Percentiles rank a stretch among this genome's conserved stretches.
phyloP scores from a whole-genome alignment of 2,329 filamentous ascomycete genomes.

The Epichloe typhina region DNA sequence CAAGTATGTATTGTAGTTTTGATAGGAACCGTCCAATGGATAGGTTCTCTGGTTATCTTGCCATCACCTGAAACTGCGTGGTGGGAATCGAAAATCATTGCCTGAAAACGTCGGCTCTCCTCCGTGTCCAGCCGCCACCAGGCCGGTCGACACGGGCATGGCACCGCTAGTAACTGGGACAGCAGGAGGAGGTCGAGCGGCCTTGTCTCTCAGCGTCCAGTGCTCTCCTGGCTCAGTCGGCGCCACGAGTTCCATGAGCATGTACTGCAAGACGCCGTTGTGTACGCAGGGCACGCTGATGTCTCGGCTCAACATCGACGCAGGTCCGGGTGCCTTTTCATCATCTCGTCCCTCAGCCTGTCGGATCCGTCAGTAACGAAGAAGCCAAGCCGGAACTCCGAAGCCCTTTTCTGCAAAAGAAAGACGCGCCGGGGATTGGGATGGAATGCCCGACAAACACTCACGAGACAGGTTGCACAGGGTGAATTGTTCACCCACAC shows the following conservation, averaged over 20 bases:
- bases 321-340: conserved; percentile 18
- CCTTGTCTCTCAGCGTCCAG: conserved; percentile 21
- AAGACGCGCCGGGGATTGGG: no score
- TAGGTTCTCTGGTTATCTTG: no score
- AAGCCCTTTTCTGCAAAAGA: not conserved
- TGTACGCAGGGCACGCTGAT: conserved; percentile 32
- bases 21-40: not conserved
- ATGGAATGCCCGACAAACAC: conserved; percentile 12
- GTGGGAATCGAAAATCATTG: not conserved
- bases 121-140: conserved; percentile 1
- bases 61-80: not conserved
- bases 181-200: conserved; percentile 5
- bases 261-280: conserved; percentile 33
- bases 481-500: conserved; percentile 38
- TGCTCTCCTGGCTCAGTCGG: conserved; percentile 23
- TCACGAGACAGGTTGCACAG: conserved; percentile 37
- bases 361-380: not conserved
- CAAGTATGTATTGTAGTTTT: not conserved
- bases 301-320: conserved; percentile 23
- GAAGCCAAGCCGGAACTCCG: not conserved
- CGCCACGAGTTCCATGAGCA: conserved; percentile 31
- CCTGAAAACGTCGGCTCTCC: not conserved
- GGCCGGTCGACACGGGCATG: conserved; percentile 2
- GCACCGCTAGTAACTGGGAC: conserved; percentile 5
- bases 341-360: conserved; percentile 38